Evolutionary conservation across 768 basidiomycete species (phyloP), one percentile per base, ranked within the genome.

Genomic region (Panellus pusillus): DNA sequence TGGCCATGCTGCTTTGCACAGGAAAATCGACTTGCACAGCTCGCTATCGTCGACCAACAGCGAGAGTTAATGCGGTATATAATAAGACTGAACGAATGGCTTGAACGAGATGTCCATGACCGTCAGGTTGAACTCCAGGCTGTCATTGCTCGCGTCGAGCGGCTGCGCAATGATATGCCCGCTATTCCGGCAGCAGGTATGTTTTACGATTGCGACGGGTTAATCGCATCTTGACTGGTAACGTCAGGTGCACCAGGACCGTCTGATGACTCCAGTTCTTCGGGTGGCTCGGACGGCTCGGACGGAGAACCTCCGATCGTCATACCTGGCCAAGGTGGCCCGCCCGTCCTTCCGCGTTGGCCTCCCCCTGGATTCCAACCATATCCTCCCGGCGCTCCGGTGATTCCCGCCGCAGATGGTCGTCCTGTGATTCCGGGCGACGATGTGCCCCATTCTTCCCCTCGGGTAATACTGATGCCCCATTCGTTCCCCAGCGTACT

Each of bases 31-130:
- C 68, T 81, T 6, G 87, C 87, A 1, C 87, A 89, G 66, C 68
- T 82, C 17, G 89, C 87, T 0, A 86, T 86, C 24, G 79, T 91
- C 13, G 85, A 88, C 43, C 89, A 92, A 63, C 89, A 89, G 60
- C 79, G 88, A 36, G 88, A 89, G 65, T 71, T 91, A 44, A 89
- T 89, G 81, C 74, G 86, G 47, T 92, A 93, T 60, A 85, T 93
- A 80, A 65, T 79, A 44, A 79, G 76, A 2, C 71, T 93, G 29
- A 93, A 93, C 57, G 79, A 81, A 31, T 93, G 91, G 91, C 72
- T 93, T 14, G 84, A 79, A 51, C 79, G 84, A 31, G 91, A 93
- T 66, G 89, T 91, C 0, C 76, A 79, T 42, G 89, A 91, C 68
- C 84, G 91, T 19, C 90, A 90, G 57, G 75, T 79, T 4, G 91